These are phyloP conservation scores for Monosporascus cannonballus DNA, from an alignment of 2,329 filamentous ascomycete genomes.

Conservation along the genomic window DNA sequence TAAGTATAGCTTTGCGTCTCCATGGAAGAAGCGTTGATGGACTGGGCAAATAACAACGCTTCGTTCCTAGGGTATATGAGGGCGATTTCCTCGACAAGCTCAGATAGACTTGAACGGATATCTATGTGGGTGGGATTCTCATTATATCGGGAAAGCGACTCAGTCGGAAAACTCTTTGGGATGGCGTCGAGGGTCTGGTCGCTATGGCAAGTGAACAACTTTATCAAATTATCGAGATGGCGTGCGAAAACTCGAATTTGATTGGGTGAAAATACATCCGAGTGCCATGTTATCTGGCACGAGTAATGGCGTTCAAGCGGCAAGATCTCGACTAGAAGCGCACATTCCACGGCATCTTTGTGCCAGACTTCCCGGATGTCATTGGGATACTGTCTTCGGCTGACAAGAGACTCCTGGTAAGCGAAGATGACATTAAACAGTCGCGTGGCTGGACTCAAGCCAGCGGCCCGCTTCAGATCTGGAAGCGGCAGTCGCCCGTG, in stretches of 20 bases:
- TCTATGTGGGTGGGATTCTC: constrained; percentile 25
- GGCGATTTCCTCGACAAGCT: constrained; percentile 49
- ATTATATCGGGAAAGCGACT: constrained; percentile 46
- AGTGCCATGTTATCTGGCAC: constrained; percentile 43
- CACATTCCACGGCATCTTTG: constrained; percentile 69
- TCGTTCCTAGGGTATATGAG: constrained; percentile 40
- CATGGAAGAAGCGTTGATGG: constrained; percentile 32
- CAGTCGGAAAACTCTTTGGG: constrained; percentile 18
- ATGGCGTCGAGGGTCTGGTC: constrained; percentile 19
- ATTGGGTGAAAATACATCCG: constrained; percentile 40
- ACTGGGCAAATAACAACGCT: constrained; percentile 60
- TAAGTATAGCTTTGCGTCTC: constrained; percentile 52
- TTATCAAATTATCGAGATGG: constrained; percentile 53
- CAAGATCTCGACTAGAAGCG: constrained; percentile 69
- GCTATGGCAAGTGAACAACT: constrained; percentile 22
- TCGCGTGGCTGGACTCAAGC: constrained; percentile 44
- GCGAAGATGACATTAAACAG: constrained; percentile 77
- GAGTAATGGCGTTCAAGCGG: constrained; percentile 41
- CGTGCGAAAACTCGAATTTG: constrained; percentile 51
- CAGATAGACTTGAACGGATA: constrained; percentile 38
- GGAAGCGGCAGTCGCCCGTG: constrained; percentile 59
- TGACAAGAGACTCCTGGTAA: constrained; percentile 70
- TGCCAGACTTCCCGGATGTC: constrained; percentile 51
- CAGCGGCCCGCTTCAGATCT: constrained; percentile 60
- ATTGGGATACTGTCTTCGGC: constrained; percentile 13